These are phyloP conservation scores for Colletotrichum musicola DNA, from an alignment of 2,329 filamentous ascomycete genomes.

Conservation along the genomic window DNA sequence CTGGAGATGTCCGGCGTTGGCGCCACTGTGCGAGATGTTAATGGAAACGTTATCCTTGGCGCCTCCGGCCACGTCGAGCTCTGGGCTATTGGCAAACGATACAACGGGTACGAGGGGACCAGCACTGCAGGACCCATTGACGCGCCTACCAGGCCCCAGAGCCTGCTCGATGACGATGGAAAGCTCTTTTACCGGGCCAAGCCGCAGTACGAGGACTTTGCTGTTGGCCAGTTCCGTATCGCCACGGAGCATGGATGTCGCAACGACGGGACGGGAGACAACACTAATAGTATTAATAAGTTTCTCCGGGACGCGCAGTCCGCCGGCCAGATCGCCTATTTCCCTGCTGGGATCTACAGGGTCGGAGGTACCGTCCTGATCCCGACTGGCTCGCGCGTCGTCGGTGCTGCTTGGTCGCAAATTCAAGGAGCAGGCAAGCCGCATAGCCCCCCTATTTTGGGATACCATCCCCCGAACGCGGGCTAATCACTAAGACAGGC, in stretches of 20 bases:
- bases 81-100: constrained; percentile 29
- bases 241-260: constrained; percentile 40
- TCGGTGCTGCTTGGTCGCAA: constrained; percentile 76
- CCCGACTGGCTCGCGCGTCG: constrained; percentile 73
- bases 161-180: constrained; percentile 38
- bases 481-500: no score
- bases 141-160: constrained; percentile 16
- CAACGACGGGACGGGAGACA: constrained; percentile 51
- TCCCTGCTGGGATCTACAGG: constrained; percentile 46
- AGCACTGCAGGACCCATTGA: constrained; percentile 7
- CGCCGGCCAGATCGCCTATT: constrained; percentile 39
- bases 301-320: constrained; percentile 36
- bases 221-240: neutral
- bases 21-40: neutral
- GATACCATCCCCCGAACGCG: no score
- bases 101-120: constrained; percentile 31
- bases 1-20: neutral
- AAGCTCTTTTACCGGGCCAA: constrained; percentile 42
- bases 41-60: neutral
- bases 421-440: constrained; percentile 68
- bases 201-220: constrained; percentile 52
- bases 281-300: constrained; percentile 42
- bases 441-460: no score
- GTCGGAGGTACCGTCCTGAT: constrained; percentile 54
- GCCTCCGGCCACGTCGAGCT: constrained; percentile 13